Base-by-base conservation (phyloP, 331 rosid genomes). In the Rhamnella rubrinervis region DNA sequence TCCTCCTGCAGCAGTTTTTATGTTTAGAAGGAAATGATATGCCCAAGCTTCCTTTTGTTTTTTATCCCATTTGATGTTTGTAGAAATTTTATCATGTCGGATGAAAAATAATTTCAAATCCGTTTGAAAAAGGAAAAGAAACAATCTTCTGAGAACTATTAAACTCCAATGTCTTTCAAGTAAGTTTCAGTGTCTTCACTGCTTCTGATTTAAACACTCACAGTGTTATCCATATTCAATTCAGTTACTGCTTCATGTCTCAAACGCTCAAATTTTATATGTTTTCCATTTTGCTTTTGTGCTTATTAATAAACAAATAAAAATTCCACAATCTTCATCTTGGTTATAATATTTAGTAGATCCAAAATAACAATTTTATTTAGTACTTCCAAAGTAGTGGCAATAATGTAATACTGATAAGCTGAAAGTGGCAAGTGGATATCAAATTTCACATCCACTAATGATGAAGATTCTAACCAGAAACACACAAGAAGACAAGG, bases 81-180 rank as follows among this genome's bases (percentile, higher is more conserved):
- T 35, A 55, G 84, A 71, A 70, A 70, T 69, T 61, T 74, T 70
- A 41, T 68, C 67, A 1, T 55, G 44, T 37, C 47, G 47, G 80
- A 25, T 61, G 75, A 71, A 59, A 75, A 80, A 75, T 80, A 80
- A 75, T 70, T 56, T 59, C 55, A 57, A 71, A 44, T 67, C 50
- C 62, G 59, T 55, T 56, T 61, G 67, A 15, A 39, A 55, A 68
- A 23, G 23, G 1, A 23, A 31, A 31, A 49, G 41, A 51, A 70
- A 23, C 25, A 51, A 60, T 61, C 59, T 25, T 78, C 11, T 66
- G 51, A 61, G 59, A 58, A 65, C 63, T 51, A 65, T 59, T 11
- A 28, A 46, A 23, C n/a, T 47, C n/a, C 10, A 10, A 50, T 65
- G 17, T 28, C 28, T 2, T 18, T 65, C 39, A 7, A 53, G 70